Evolutionary conservation across 345 rosid genomes (phyloP).

Genomic region (Capsella bursapastoris): DNA sequence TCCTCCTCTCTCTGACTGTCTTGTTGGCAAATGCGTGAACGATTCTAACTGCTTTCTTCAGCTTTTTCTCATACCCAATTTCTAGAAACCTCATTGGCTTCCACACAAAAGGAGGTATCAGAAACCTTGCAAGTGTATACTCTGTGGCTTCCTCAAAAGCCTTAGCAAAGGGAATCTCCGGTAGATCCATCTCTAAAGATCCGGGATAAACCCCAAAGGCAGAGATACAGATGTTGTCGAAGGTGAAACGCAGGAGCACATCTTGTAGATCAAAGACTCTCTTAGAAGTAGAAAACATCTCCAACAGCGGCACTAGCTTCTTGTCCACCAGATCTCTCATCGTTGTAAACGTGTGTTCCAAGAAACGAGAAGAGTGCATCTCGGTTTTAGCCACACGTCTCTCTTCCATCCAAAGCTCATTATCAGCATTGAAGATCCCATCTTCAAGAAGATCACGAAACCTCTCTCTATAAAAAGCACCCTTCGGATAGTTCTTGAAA

Average conservation of each 20-base stretch:
- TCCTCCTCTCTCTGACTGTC: constrained; percentile 52
- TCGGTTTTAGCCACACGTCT: constrained; percentile 54
- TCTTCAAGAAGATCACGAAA: constrained; percentile 75
- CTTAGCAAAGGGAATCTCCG: constrained; percentile 69
- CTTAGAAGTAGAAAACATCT: constrained; percentile 45
- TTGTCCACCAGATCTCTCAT: constrained; percentile 58
- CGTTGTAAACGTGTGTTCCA: constrained; percentile 52
- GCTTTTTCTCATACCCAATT: constrained; percentile 65
- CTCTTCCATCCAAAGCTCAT: constrained; percentile 66
- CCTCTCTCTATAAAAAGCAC: constrained; percentile 60
- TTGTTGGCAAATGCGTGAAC: constrained; percentile 69
- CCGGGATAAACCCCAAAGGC: constrained; percentile 82
- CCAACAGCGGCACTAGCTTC: constrained; percentile 60
- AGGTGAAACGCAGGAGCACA: constrained; percentile 73
- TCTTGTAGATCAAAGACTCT: constrained; percentile 71
- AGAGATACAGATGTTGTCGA: constrained; percentile 69
- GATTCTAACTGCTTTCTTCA: constrained; percentile 54
- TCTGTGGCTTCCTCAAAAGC: constrained; percentile 88
- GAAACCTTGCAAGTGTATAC: constrained; percentile 59
- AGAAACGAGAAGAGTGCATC: constrained; percentile 68
- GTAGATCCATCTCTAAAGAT: constrained; percentile 58
- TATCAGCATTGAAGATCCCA: constrained; percentile 75
- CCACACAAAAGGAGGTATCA: constrained; percentile 70
- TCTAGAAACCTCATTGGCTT: constrained; percentile 66
- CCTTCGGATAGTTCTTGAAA: constrained; percentile 76